phyloP scores from a whole-genome alignment of 768 basidiomycete species.

The Boletus subparvulus region DNA sequence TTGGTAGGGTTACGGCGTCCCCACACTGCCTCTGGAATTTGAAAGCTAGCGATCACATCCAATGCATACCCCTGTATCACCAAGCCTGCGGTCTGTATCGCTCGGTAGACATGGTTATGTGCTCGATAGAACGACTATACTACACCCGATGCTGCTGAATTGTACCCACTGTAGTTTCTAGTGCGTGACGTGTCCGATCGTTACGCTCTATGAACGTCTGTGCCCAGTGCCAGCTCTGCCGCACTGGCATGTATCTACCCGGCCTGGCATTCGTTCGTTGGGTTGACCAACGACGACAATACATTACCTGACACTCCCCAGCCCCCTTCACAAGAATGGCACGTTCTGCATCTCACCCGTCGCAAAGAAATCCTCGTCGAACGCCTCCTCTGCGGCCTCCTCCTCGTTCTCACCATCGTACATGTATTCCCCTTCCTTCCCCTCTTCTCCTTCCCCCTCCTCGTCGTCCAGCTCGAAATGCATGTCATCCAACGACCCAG shows the following conservation, averaged over 20 bases:
- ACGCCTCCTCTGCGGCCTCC: conserved; percentile 68
- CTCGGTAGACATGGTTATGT: not conserved
- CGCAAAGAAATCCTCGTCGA: conserved; percentile 78
- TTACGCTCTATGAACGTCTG: not conserved
- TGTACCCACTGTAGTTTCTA: not conserved
- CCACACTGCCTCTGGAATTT: no score
- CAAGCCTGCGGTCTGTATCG: no score
- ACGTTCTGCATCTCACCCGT: conserved; percentile 83
- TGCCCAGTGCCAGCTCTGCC: not conserved
- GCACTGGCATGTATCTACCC: not conserved
- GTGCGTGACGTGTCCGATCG: conserved; percentile 2
- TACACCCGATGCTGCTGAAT: not conserved
- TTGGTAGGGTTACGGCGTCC: no score
- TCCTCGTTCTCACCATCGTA: conserved; percentile 49
- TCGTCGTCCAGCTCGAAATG: conserved; percentile 56
- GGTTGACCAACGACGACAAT: not conserved
- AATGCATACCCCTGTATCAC: no score
- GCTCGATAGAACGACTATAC: not conserved
- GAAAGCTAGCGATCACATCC: no score
- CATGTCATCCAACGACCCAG: conserved; percentile 71
- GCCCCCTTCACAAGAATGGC: conserved; percentile 50
- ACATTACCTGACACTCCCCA: not conserved
- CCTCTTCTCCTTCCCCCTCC: conserved; percentile 39
- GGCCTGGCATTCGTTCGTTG: not conserved
- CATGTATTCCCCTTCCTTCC: conserved; percentile 31